phyloP scores from a whole-genome alignment of 2,329 filamentous ascomycete species.

The Elsinoe necatrix region DNA sequence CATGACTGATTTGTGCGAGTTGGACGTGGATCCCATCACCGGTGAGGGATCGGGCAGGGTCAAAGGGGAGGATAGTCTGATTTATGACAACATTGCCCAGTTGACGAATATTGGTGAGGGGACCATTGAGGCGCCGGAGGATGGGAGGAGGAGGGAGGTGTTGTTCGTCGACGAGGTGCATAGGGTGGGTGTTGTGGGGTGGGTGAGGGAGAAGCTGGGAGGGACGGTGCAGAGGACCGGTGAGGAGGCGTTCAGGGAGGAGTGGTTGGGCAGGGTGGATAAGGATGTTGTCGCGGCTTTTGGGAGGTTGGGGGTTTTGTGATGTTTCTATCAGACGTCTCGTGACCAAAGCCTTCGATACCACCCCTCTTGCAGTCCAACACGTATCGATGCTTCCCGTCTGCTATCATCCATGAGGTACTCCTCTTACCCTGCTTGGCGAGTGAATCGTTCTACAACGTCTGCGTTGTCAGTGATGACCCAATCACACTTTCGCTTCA shows the following conservation, averaged over 20 bases:
- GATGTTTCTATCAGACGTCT: not conserved
- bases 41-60: slow-evolving; percentile 21
- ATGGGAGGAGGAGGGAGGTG: slow-evolving; percentile 41
- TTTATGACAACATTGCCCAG: slow-evolving; percentile 29
- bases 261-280: slow-evolving; percentile 69
- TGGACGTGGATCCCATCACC: slow-evolving; percentile 37
- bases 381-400: slow-evolving; percentile 13
- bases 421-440: slow-evolving; percentile 19
- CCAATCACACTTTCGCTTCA: slow-evolving; percentile 20
- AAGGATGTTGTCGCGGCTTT: slow-evolving; percentile 62
- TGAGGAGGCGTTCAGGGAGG: slow-evolving; percentile 55
- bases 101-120: slow-evolving; percentile 17
- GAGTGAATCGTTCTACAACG: slow-evolving; percentile 19
- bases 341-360: not conserved
- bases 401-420: slow-evolving; percentile 18
- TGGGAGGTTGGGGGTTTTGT: slow-evolving; percentile 32
- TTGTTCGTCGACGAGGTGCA: slow-evolving; percentile 58
- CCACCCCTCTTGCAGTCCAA: not conserved
- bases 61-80: slow-evolving; percentile 31
- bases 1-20: slow-evolving; percentile 57
- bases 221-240: slow-evolving; percentile 55
- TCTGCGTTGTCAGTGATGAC: slow-evolving; percentile 21
- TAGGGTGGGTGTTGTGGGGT: slow-evolving; percentile 54
- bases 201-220: slow-evolving; percentile 55
- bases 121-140: slow-evolving; percentile 37